Base-by-base conservation (phyloP, 176 grass and related monocot species). In the Ampelocalamus luodianensis region DNA sequence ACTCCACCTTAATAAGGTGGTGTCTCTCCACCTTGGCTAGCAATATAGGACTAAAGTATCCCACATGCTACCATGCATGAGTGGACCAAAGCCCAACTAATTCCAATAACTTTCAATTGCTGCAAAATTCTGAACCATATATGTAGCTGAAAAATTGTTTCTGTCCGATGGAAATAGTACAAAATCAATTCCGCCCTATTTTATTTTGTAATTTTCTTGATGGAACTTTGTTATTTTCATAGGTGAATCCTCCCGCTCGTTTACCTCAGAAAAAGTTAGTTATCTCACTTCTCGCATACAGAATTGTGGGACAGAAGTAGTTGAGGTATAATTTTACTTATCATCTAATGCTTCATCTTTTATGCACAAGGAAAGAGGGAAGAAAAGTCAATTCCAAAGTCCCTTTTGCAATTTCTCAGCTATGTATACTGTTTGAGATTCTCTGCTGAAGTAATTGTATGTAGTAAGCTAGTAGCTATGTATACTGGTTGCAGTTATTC, bases 301-400 rank as follows among this genome's bases (percentile, higher is more conserved):
- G 79, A 98, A 98, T 92, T 93, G 95, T 76, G 95, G 95, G 49
- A 98, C 91, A 77, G 93, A 97, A 90, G 91, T 95, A 13, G 93
- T 98, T 36, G 93, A 98, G 95, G 95, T 98, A 95, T 79, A 32
- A 36, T 29, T 56, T 68, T 71, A 32, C 45, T 72, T 87, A 5
- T 48, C 14, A 43, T 78, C 10, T 44, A 72, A 42, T 66, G 64
- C 74, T 66, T 1, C 80, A 55, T 73, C 20, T 44, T 70, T 34
- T 62, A 84, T 39, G 20, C 44, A 73, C 14, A 71, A 32, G 29
- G n/a, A 56, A 24, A 17, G 36, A 65, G 40, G 22, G 0, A 51
- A 62, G 3, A 61, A 43, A 74, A 71, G 42, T 24, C 13, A 62
- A 32, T 34, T 54, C 1, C 8, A 62, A 46, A 68, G 39, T 16